Base-by-base conservation (phyloP, 208 protist genomes). In the Leishmania tarentolae region DNA sequence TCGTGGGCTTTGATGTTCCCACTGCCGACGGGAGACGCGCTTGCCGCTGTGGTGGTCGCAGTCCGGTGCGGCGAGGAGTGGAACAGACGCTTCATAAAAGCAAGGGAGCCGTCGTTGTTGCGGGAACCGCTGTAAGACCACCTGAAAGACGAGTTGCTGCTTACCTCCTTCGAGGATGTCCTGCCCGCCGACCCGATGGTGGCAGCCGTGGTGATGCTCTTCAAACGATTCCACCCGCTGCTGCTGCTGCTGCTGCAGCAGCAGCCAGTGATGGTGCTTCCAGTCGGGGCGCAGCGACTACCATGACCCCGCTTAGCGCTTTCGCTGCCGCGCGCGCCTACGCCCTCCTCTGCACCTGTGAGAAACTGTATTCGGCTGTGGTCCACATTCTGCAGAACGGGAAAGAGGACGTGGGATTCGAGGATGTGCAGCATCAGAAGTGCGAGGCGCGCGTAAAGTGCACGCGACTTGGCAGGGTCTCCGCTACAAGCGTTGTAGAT, bases 401-500 rank as follows among this genome's bases (percentile, higher is more conserved):
- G 91, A 52, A 84, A 93, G 15, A 96, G 84, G 24, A 93, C 93
- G 75, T 92, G 80, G 28, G 82, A 85, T 76, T 94, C 90, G 19
- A 94, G 83, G 35, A 88, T 81, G 72, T 91, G 87, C 24, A 92
- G 53, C 21, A 96, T 69, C 69, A 88, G 87, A 2, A 87, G 76
- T 2, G 84, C 85, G 13, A 96, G 80, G 28, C 83, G 88, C 28
- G 86, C 57, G 75, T 95, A 95, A 13, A 96, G 81, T 44, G 90
- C 86, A 24, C 86, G 83, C 9, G 88, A 93, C 53, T 88, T 93
- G 73, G 74, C 71, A 0, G 90, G 89, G 75, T 89, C 76, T 37
- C 84, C 83, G 83, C 84, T 87, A 84, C 92, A 96, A 19, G 81
- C 86, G 75, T 88, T 90, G 82, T 96, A 96, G 65, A 96, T 88